phyloP scores from a whole-genome alignment of 495 filamentous ascomycete species.

The Umbilicaria muhlenbergii region DNA sequence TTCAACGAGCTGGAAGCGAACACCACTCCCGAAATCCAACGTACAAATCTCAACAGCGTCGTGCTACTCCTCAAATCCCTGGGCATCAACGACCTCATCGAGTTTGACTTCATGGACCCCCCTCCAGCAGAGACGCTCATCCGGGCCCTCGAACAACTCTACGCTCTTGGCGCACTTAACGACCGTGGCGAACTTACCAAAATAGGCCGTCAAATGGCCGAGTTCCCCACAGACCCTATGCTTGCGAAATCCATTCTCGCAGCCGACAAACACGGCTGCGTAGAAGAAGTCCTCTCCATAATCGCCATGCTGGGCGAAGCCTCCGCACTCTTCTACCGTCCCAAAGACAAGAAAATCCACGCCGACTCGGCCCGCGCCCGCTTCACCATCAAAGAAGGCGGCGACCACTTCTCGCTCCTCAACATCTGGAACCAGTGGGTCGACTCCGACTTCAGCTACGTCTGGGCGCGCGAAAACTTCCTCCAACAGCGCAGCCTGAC shows the following conservation, averaged over 20 bases:
- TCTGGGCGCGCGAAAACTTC: slow-evolving; percentile 91
- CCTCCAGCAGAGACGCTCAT: slow-evolving; percentile 86
- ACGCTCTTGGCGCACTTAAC: slow-evolving; percentile 80
- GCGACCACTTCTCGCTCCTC: slow-evolving; percentile 80
- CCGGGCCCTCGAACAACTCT: slow-evolving; percentile 79
- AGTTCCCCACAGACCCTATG: slow-evolving; percentile 92
- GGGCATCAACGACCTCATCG: slow-evolving; percentile 84
- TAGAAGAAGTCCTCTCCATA: slow-evolving; percentile 89
- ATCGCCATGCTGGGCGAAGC: slow-evolving; percentile 88
- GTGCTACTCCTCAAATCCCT: slow-evolving; percentile 80
- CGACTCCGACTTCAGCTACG: slow-evolving; percentile 73
- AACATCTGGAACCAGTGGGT: slow-evolving; percentile 98
- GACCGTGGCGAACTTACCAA: slow-evolving; percentile 83
- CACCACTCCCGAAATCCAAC: slow-evolving; percentile 88
- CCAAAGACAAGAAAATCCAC: slow-evolving; percentile 94
- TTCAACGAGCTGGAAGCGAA: slow-evolving; percentile 89
- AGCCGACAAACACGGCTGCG: slow-evolving; percentile 73
- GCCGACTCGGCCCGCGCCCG: slow-evolving; percentile 84
- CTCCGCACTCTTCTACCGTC: slow-evolving; percentile 81
- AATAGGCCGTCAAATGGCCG: slow-evolving; percentile 87
- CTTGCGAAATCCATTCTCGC: slow-evolving; percentile 85
- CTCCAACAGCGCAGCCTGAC: slow-evolving; percentile 76
- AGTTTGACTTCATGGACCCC: slow-evolving; percentile 95
- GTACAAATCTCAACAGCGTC: slow-evolving; percentile 71
- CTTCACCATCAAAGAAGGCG: slow-evolving; percentile 85